A percentile compares a stretch with the other conserved stretches of the same genome.
Conservation (phyloP, 1,139 yeast genomes). For the Geotrichum citri-aurantii region DNA sequence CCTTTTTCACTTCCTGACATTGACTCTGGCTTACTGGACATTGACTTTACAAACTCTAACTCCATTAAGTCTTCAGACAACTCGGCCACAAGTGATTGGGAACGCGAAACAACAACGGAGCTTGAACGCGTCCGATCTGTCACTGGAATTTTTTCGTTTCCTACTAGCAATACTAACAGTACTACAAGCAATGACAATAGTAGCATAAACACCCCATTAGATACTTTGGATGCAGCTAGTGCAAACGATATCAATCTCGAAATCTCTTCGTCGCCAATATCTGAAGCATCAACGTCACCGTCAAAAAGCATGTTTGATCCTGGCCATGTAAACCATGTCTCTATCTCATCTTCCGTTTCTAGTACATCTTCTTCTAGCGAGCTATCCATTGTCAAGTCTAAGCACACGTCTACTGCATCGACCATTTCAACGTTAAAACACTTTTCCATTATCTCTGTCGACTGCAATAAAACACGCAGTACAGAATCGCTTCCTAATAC, state of each 20-base stretch:
- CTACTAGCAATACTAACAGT: neutral
- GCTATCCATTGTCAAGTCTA: constrained; percentile 14
- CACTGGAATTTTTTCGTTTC: neutral
- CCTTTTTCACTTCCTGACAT: neutral
- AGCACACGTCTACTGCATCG: constrained; percentile 26
- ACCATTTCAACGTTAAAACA: constrained; percentile 26
- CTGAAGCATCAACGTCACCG: constrained; percentile 22
- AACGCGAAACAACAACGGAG: constrained; percentile 7
- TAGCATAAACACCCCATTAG: neutral
- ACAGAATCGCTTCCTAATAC: neutral
- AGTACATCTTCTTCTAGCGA: constrained; percentile 1
- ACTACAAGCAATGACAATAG: neutral
- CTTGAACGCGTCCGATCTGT: constrained; percentile 4
- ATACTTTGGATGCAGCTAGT: neutral
- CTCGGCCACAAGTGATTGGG: neutral
- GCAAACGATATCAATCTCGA: neutral
- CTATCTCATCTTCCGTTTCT: constrained; percentile 2
- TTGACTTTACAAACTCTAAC: neutral
- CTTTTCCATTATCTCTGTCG: constrained; percentile 21
- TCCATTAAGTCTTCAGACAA: neutral
- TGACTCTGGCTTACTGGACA: neutral
- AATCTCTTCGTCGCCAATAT: constrained; percentile 17
- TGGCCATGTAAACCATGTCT: neutral
- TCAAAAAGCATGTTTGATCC: constrained; percentile 25
- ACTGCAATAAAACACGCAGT: neutral